Base-by-base conservation (phyloP, 2,329 filamentous ascomycete species). In the Arthrobotrys sinensis region DNA sequence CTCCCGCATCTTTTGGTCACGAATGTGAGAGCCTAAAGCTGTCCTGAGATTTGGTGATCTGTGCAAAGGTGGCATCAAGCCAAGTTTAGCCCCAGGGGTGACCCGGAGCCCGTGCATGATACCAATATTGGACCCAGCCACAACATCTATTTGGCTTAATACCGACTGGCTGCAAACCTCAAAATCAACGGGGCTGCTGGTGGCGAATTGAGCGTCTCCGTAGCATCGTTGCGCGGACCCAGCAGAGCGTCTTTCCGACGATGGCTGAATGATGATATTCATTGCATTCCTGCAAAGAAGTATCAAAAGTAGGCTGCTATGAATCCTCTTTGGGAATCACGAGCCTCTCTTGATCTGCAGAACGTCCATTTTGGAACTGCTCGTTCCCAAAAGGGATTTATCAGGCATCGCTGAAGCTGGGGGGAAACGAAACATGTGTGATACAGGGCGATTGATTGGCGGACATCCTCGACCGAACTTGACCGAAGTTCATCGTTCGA, bases 401-500 rank as follows among this genome's bases (percentile, higher is more conserved):
- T 40, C 43, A 36, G 43, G 46, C 16, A 55, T 69, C 40, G 63
- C 28, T 66, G 36, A 24, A 48, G 34, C 32, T 45, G 55, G 36
- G 55, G 36, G 48, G 70, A 55, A 65, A 68, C 53, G 64, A 55
- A 76, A 63, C 62, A 67, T 60, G 70, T 46, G 62, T 62, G 43
- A 34, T 62, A 43, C 52, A 68, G 52, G 19, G 32, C 16, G 24
- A 53, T 48, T 60, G 50, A 73, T 73, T 73, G 69, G 69, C 48
- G 53, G 69, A 63, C 52, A 68, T 43, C 21, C 12, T 40, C 36
- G 38, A 55, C 65, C 72, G 65, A 76, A 57, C 65, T 76, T 69
- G 64, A 64, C 65, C 72, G 66, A 62, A 43, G 24, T 32, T 11
- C 48, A 77, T 77, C 73, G 73, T 46, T 57, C 72, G 72, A 76